Percentiles rank a stretch among this genome's conserved stretches.
Conservation (phyloP, 108 stramenopile species). For the Chaetoceros muelleri region DNA sequence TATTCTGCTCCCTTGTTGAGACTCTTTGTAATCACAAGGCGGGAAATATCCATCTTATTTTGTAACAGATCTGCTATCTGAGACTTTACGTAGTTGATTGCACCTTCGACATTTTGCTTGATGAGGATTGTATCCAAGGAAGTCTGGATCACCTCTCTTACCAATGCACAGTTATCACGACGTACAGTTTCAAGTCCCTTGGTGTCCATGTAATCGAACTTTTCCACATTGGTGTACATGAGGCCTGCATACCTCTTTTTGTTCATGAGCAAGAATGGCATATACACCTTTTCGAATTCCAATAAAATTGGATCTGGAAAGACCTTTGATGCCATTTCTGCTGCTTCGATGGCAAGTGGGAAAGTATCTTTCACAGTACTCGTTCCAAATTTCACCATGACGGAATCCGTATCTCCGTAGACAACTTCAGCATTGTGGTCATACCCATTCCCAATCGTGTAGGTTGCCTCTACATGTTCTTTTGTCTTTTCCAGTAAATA, state of each 20-base stretch:
- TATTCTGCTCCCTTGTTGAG: slow-evolving; percentile 95
- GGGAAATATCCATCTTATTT: slow-evolving; percentile 98
- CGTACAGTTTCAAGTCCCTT: slow-evolving; percentile 99
- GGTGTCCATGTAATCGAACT: slow-evolving; percentile 98
- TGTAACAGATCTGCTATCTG: slow-evolving; percentile 93
- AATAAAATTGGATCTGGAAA: slow-evolving; percentile 87
- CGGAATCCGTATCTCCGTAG: slow-evolving; percentile 97
- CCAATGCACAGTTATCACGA: slow-evolving; percentile 97
- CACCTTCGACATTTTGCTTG: slow-evolving; percentile 81
- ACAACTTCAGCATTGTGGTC: slow-evolving; percentile 91
- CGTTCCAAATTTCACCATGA: slow-evolving; percentile 98
- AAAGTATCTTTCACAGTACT: slow-evolving; percentile 88
- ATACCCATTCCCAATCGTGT: slow-evolving; percentile 93
- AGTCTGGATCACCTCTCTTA: slow-evolving; percentile 92
- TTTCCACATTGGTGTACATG: slow-evolving; percentile 92
- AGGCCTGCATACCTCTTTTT: slow-evolving; percentile 99
- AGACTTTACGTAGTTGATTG: slow-evolving; percentile 85
- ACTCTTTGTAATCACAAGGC: slow-evolving; percentile 96
- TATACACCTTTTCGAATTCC: slow-evolving; percentile 99
- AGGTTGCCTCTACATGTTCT: slow-evolving; percentile 85
- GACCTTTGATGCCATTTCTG: slow-evolving; percentile 86
- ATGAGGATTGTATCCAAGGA: slow-evolving; percentile 97
- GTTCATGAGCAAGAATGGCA: slow-evolving; percentile 97
- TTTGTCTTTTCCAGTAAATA: slow-evolving; percentile 88
- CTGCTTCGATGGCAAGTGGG: slow-evolving; percentile 90